Base-by-base conservation (phyloP, 2,329 filamentous ascomycete species). In the Apiospora arundinis region DNA sequence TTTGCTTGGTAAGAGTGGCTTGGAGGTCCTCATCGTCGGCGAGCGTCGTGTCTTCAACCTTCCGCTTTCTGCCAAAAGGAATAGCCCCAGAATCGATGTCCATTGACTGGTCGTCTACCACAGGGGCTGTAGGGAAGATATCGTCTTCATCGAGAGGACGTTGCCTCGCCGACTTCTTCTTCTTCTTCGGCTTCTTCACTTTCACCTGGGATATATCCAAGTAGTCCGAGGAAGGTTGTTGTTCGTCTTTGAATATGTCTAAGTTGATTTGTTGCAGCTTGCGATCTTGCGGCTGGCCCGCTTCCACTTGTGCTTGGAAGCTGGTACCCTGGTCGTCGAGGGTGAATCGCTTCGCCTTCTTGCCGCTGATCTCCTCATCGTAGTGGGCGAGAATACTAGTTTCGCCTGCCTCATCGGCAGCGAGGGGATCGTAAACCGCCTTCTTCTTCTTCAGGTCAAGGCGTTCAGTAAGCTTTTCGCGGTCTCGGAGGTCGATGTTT, bases 21-120 rank as follows among this genome's bases (percentile, higher is more conserved):
- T 98, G 95, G 5, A 99, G 86, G 77, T 98, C 95, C 56, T 98
- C 95, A 74, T 99, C 96, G 74, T 98, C 96, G 28, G 93, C 91
- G 76, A 97, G 92, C 0, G 89, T 90, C 44, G 91, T 86, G 42
- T 93, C 88, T 14, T 92, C 87, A 14, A 88, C 87, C 70, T 90
- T 88, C 70, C 89, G 86, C 81, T 93, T 96, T 78, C 88, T 91
- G 73, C 82, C 70, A 14, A 82, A 76, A 6, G 80, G 78, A 9
- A 78, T 80, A 40, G 83, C 82, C n/a, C 83, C 85, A 4, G 85
- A 84, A 76, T 97, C 95, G 14, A 97, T 78, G 0, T 97, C 93
- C 94, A 97, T 98, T 37, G 84, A 78, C 52, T 84, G 82, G 69
- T 86, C 86, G 44, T 82, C 78, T 11, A 79, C 77, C 28, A 74